These are phyloP conservation scores for Penicillium canariense DNA, from an alignment of 495 filamentous ascomycete genomes.

Conservation along the genomic window DNA sequence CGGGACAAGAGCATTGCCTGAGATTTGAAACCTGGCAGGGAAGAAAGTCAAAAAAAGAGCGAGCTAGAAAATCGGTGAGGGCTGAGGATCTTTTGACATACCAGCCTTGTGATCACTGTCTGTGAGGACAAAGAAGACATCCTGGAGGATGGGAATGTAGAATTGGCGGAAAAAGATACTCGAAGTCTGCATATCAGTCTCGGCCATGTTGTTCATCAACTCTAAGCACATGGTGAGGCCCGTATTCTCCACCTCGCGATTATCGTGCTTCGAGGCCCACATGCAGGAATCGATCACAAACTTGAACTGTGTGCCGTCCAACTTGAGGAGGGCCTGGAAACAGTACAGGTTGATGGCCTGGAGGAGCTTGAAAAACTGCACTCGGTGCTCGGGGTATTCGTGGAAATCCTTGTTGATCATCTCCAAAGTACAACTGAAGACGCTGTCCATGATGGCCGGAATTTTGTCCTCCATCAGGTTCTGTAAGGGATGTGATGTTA, in stretches of 20 bases:
- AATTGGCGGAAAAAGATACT: constrained; percentile 97
- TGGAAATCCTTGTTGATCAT: constrained; percentile 99
- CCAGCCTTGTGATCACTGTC: constrained; percentile 97
- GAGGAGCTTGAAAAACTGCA: constrained; percentile 96
- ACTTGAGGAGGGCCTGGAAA: constrained; percentile 89
- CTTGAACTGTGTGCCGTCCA: constrained; percentile 95
- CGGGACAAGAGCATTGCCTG: constrained; percentile 90
- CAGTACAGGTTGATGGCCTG: constrained; percentile 95
- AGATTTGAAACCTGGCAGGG: constrained; percentile 91
- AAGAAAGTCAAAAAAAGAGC: too few species aligned
- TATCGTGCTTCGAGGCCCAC: constrained; percentile 99
- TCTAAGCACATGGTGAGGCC: constrained; percentile 99
- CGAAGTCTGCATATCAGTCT: constrained; percentile 80
- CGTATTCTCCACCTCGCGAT: constrained; percentile 94
- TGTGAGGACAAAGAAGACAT: constrained; percentile 97
- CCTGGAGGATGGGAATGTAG: constrained; percentile 90
- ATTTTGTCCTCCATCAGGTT: constrained; percentile 97
- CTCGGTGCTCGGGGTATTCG: constrained; percentile 95
- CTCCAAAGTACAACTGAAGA: constrained; percentile 96
- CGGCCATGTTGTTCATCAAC: constrained; percentile 94
- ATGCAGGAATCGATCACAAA: constrained; percentile 99
- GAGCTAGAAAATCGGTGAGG: too few species aligned
- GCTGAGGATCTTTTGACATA: too few species aligned
- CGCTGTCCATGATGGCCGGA: constrained; percentile 93
- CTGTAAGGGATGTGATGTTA: constrained; percentile 34